phyloP scores from a whole-genome alignment of 129 eudicot species.

The Arctium minus region DNA sequence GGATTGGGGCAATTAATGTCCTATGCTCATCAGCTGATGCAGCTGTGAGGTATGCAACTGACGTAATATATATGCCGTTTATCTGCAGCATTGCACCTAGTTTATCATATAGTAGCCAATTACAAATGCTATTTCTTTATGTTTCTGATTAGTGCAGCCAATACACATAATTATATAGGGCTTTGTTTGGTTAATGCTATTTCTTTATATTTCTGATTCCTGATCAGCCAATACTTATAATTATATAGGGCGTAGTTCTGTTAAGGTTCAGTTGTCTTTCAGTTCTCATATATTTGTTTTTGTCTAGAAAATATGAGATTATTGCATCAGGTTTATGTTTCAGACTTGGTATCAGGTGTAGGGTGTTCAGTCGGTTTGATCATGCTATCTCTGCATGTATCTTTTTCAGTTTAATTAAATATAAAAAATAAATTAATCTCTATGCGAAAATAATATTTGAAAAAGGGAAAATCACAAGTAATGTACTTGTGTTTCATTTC shows the following conservation, averaged over 20 bases:
- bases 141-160: too few relatives aligned
- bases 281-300: not conserved
- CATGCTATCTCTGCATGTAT: not conserved
- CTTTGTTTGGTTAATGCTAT: not conserved
- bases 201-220: not conserved
- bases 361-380: not conserved
- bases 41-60: constrained; percentile 64
- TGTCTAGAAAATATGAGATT: too few relatives aligned
- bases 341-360: not conserved
- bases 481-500: not conserved
- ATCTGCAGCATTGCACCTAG: not conserved
- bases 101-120: not conserved
- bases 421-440: not conserved
- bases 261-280: not conserved
- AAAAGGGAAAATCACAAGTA: not conserved
- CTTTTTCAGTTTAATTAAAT: too few relatives aligned
- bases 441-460: not conserved
- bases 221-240: not conserved
- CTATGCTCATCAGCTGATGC: constrained; percentile 89
- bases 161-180: too few relatives aligned
- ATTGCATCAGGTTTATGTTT: too few relatives aligned
- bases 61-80: not conserved
- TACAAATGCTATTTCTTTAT: not conserved
- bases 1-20: constrained; percentile 95
- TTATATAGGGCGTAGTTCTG: not conserved